Percentiles rank a stretch among this genome's conserved stretches.
These are phyloP conservation scores for Neurospora sp. DNA, from an alignment of 495 filamentous ascomycete species.

Conservation along the genomic window DNA sequence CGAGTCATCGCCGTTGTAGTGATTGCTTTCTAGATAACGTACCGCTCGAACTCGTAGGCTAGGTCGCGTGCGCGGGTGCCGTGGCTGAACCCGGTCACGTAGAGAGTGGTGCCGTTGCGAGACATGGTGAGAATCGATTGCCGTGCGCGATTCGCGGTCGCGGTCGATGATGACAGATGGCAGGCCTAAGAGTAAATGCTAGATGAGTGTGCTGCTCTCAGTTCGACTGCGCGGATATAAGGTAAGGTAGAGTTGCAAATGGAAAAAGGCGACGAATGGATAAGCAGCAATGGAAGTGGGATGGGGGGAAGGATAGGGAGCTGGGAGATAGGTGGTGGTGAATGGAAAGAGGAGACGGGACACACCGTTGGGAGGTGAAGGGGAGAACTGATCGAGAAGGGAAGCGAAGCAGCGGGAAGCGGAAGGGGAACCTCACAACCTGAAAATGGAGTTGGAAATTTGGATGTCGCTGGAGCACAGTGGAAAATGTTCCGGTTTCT, in stretches of 20 bases:
- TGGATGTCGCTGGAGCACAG: not conserved
- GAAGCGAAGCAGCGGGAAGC: not conserved
- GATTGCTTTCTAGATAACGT: slow-evolving; percentile 18
- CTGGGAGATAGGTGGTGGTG: not conserved
- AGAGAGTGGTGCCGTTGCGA: slow-evolving; percentile 87
- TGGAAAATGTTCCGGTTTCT: not conserved
- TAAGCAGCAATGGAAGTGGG: not conserved
- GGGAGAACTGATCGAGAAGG: not conserved
- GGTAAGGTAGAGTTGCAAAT: not conserved
- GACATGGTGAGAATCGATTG: slow-evolving; percentile 53
- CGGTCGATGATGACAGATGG: not conserved
- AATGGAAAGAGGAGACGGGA: not conserved
- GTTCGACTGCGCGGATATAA: not conserved
- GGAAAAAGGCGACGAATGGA: not conserved
- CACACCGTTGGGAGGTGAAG: not conserved
- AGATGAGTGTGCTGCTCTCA: not conserved
- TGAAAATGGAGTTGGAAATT: not conserved
- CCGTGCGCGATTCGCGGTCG: not conserved
- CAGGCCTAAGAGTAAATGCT: not conserved
- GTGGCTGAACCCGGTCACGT: slow-evolving; percentile 95
- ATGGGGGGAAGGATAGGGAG: not conserved
- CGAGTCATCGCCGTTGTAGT: slow-evolving; percentile 29
- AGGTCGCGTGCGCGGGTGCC: slow-evolving; percentile 98
- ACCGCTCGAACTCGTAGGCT: slow-evolving; percentile 99
- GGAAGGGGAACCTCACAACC: not conserved